Percentiles rank a stretch among this genome's conserved stretches.
Conservation (phyloP, 2,329 filamentous ascomycete genomes). For the Beauveria bassiana region DNA sequence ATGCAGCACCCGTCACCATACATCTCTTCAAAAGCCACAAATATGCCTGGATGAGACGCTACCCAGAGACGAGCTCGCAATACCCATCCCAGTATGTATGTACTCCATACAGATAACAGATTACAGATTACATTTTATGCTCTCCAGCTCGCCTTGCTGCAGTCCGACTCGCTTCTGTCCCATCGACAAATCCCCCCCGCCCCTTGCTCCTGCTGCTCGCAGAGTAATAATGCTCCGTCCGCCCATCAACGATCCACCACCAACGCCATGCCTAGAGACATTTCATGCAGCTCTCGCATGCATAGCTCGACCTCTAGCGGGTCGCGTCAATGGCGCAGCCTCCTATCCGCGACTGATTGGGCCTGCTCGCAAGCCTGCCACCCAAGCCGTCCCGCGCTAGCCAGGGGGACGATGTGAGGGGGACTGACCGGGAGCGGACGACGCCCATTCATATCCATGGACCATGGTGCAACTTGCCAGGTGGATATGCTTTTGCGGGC, state of each 20-base stretch:
- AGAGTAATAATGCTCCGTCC: background rate
- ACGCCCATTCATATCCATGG: background rate
- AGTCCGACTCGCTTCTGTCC: background rate
- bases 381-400: conserved; percentile 4
- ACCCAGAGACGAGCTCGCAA: background rate
- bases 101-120: too few relatives aligned
- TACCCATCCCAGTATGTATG: background rate
- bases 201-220: background rate
- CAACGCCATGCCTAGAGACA: conserved; percentile 8
- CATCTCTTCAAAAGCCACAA: conserved; percentile 8
- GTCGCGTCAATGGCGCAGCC: conserved; percentile 2
- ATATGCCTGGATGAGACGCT: background rate
- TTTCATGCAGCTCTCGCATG: conserved; percentile 10
- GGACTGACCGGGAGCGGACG: background rate
- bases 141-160: background rate
- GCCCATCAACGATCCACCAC: conserved; percentile 5
- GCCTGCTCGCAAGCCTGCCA: background rate
- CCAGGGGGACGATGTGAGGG: conserved; percentile 3
- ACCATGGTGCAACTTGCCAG: background rate
- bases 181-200: background rate
- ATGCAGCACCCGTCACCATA: background rate
- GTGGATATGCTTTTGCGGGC: background rate
- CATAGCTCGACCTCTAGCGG: conserved; percentile 6
- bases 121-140: too few relatives aligned
- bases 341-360: conserved; percentile 2